A percentile compares a stretch with the other conserved stretches of the same genome.
Conservation (phyloP, 176 grass and related monocot genomes). For the Eleusine indica region DNA sequence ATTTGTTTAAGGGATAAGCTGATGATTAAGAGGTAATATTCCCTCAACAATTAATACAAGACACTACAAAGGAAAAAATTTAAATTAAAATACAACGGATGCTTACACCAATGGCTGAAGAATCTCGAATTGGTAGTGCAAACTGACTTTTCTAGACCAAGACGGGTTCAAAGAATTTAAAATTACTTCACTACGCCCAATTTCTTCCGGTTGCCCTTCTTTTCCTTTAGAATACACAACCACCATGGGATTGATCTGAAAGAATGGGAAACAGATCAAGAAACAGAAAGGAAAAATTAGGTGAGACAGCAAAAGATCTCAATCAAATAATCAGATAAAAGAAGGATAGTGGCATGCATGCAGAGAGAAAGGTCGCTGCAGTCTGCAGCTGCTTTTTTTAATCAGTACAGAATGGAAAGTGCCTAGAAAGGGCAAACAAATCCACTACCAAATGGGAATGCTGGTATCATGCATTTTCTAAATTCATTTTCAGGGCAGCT, state of each 20-base stretch:
- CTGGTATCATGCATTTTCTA: neutral
- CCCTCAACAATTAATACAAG: slow-evolving; percentile 29
- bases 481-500: slow-evolving; percentile 16
- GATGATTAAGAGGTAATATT: slow-evolving; percentile 25
- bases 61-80: slow-evolving; percentile 26
- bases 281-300: slow-evolving; percentile 26
- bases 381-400: neutral
- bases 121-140: slow-evolving; percentile 92
- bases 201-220: slow-evolving; percentile 87
- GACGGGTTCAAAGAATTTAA: slow-evolving; percentile 72
- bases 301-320: slow-evolving; percentile 20
- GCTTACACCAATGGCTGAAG: slow-evolving; percentile 92
- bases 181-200: slow-evolving; percentile 95
- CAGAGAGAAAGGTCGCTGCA: slow-evolving; percentile 15
- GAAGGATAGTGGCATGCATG: slow-evolving; percentile 11
- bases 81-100: slow-evolving; percentile 37
- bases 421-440: neutral
- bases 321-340: slow-evolving; percentile 3
- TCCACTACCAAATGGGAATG: neutral
- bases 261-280: slow-evolving; percentile 31
- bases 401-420: neutral
- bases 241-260: slow-evolving; percentile 81
- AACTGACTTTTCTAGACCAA: slow-evolving; percentile 79
- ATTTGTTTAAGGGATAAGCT: slow-evolving; percentile 34
- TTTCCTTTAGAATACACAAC: slow-evolving; percentile 68